Conservation (phyloP, 768 basidiomycete genomes). For the Boletus rubescentipes region DNA sequence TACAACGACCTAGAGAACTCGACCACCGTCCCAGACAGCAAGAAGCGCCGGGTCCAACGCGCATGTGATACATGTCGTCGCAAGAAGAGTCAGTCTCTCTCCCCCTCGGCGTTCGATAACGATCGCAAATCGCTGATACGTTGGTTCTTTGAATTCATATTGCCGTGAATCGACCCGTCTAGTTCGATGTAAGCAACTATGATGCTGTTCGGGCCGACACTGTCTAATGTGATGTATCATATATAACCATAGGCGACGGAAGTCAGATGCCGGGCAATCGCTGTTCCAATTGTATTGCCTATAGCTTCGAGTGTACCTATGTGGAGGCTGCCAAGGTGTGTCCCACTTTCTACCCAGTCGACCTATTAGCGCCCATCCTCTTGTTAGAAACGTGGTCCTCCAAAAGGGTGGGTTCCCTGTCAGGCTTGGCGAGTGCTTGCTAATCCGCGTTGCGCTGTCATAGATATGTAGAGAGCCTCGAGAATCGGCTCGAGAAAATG, state of each 20-base stretch:
- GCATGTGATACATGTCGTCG: conserved; percentile 82
- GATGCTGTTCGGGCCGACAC: background rate
- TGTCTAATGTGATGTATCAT: background rate
- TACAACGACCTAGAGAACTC: conserved; percentile 44
- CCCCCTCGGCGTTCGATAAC: background rate
- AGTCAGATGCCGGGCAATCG: conserved; percentile 52
- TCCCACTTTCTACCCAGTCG: background rate
- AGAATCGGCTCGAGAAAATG: conserved; percentile 62
- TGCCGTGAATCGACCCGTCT: background rate
- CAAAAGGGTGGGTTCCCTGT: conserved; percentile 29
- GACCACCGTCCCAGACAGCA: conserved; percentile 38
- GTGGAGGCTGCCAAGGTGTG: conserved; percentile 53
- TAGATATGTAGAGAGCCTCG: conserved; percentile 65
- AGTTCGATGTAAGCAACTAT: conserved; percentile 28
- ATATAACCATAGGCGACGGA: conserved; percentile 51
- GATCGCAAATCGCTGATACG: background rate
- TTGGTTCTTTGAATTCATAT: background rate
- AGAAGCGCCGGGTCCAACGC: conserved; percentile 72
- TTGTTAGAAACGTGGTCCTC: conserved; percentile 41
- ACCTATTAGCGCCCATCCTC: background rate
- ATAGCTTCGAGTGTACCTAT: conserved; percentile 53
- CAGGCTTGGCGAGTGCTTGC: background rate
- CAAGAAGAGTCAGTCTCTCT: conserved; percentile 67
- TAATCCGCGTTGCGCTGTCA: background rate
- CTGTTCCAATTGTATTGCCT: conserved; percentile 57